Evolutionary conservation across 331 rosid genomes (phyloP), one percentile per base, ranked within the genome.

Genomic region (Erythrophleum ivorense): DNA sequence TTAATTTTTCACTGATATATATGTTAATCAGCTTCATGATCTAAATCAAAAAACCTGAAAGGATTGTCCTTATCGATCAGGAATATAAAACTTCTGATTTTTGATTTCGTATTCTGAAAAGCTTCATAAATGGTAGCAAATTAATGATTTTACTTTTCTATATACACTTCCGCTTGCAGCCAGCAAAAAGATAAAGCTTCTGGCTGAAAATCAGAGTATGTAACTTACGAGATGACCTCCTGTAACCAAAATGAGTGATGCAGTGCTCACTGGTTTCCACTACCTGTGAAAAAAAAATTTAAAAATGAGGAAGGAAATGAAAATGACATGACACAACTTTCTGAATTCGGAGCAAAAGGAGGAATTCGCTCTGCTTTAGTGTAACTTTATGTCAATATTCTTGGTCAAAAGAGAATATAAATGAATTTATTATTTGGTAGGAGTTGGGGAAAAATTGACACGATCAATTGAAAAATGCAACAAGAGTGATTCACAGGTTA

Each of bases 211-310:
- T 8, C 57, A 46, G 36, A 43, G 7, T 52, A 18, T 12, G 73
- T 21, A 73, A 83, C 95, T 89, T 85, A 94, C 98, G 82, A 48
- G 90, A 64, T 60, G 88, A 78, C 29, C 54, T 82, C 15, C 58
- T 66, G 84, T 38, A 89, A 81, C 91, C 98, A 53, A 94, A 91
- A 83, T 84, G 91, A 10, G 45, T 68, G 54, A 82, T 48, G 84
- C 89, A 91, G 79, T 83, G 90, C 3, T 88, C 77, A 71, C 90
- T 86, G 48, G 91, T 79, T 77, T 84, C 89, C 85, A 90, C 83
- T 16, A 89, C 91, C 98, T 94, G 85, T 29, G 57, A 57, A 71
- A 52, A 58, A 50, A 71, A 43, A 64, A 50, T 15, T 67, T 8
- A 1, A 71, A 50, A 4, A 21, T 2, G 9, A 9, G 46, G 7